Evolutionary conservation across 495 filamentous ascomycete species (phyloP), one percentile per base, ranked within the genome.

Genomic region (Hypoxylon lienhwacheense): DNA sequence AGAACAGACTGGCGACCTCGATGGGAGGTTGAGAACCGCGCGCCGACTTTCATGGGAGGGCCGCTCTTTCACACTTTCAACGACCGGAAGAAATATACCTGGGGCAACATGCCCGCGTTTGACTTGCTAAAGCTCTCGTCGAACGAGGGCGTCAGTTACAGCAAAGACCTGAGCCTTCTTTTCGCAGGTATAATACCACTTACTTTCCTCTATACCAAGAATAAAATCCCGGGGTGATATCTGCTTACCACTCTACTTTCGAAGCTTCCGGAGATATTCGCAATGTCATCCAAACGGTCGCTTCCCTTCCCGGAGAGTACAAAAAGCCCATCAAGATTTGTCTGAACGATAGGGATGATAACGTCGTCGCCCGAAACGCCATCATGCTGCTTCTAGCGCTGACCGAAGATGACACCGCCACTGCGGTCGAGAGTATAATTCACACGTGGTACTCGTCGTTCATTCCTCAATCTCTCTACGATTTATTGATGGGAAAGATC

Each of bases 261-360:
- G n/a, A n/a, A 74, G 77, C 74, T 1, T 77, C 75, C 1, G 76
- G 76, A 32, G 75, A 81, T 46, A 39, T 75, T 8, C 61, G 76
- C 12, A 75, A 78, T 55, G 45, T 74, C 7, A 47, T 77, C 35
- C 67, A 67, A 50, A 73, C 77, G 0, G 44, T 81, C 16, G 40
- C 47, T 7, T 16, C 52, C 0, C 53, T 81, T 12, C 72, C 70
- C 0, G 39, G n/a, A 1, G 47, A 12, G 1, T 75, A 70, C 41
- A 53, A 20, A 4, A 28, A 55, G 0, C 12, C 46, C 0, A 43
- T 72, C 34, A 26, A 59, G 2, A 52, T 74, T 0, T 56, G 62
- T 0, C 28, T 81, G 2, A 80, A 79, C 45, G 77, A 82, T 42
- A 2, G 15, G n/a, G 71, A 78, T 14, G 36, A 72, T 21, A 61